Conservation (phyloP, 2,329 filamentous ascomycete species). For the Fusarium chaquense region DNA sequence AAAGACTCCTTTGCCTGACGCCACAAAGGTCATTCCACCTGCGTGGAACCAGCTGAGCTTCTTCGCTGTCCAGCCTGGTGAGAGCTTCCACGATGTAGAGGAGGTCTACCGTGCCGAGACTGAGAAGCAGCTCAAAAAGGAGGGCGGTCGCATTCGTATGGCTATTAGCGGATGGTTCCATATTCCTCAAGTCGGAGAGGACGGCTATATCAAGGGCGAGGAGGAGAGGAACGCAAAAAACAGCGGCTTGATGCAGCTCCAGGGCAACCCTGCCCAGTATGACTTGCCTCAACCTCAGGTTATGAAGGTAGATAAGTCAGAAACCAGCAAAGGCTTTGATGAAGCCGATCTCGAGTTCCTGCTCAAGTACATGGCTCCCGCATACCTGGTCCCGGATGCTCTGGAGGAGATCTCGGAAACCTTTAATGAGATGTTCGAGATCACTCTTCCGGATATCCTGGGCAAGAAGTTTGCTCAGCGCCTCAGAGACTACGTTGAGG, state of each 20-base stretch:
- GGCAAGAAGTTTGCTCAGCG: slow-evolving; percentile 79
- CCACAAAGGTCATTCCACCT: slow-evolving; percentile 85
- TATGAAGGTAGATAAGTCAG: slow-evolving; percentile 57
- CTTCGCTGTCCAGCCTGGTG: slow-evolving; percentile 97
- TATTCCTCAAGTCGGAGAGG: slow-evolving; percentile 94
- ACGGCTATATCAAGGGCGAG: slow-evolving; percentile 87
- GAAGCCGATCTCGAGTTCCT: slow-evolving; percentile 89
- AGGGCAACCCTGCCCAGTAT: slow-evolving; percentile 90
- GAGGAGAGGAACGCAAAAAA: slow-evolving; percentile 90
- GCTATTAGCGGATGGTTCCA: slow-evolving; percentile 99
- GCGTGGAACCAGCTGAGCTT: slow-evolving; percentile 98
- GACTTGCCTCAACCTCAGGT: slow-evolving; percentile 79
- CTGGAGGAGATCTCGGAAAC: slow-evolving; percentile 83
- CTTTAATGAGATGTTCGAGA: slow-evolving; percentile 85
- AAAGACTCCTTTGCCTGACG: slow-evolving; percentile 83
- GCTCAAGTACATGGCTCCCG: slow-evolving; percentile 88
- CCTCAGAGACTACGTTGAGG: slow-evolving; percentile 77
- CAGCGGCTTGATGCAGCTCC: slow-evolving; percentile 91
- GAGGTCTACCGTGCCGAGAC: slow-evolving; percentile 85
- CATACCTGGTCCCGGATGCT: slow-evolving; percentile 92
- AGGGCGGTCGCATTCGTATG: slow-evolving; percentile 88
- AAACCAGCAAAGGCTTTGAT: slow-evolving; percentile 70
- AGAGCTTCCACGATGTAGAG: slow-evolving; percentile 99
- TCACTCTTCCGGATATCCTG: slow-evolving; percentile 84
- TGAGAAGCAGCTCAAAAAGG: slow-evolving; percentile 70